A percentile compares a stretch with the other conserved stretches of the same genome.
Evolutionary conservation across 345 rosid species (phyloP).

Genomic region (Dimocarpus longan): DNA sequence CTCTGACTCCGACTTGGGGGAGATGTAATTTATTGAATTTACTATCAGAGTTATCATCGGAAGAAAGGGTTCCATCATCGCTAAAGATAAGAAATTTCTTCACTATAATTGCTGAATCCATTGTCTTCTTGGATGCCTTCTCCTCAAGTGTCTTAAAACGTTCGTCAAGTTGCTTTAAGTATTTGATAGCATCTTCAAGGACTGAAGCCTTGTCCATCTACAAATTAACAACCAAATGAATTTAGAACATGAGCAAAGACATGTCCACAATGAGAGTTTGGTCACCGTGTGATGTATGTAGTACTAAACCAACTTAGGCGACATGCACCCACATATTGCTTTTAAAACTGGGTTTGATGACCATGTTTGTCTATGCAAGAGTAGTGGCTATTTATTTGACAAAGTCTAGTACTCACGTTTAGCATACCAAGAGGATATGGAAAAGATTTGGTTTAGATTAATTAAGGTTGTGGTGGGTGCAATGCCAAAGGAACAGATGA

Average conservation of each 20-base stretch:
- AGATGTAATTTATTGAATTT: constrained; percentile 22
- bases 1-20: constrained; percentile 67
- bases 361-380: too few species aligned
- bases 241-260: not conserved
- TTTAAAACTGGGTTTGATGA: not conserved
- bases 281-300: not conserved
- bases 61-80: constrained; percentile 41
- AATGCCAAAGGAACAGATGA: not conserved
- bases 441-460: too few species aligned
- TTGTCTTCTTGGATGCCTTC: constrained; percentile 40
- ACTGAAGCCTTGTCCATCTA: constrained; percentile 72
- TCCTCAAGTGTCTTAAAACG: constrained; percentile 56
- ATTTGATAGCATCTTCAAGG: constrained; percentile 62
- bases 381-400: not conserved
- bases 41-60: constrained; percentile 32
- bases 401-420: too few species aligned
- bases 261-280: not conserved
- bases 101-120: constrained; percentile 51
- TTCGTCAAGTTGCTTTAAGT: constrained; percentile 65
- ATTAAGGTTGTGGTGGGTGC: not conserved
- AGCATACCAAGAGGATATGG: too few species aligned
- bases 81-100: constrained; percentile 42
- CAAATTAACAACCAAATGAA: not conserved
- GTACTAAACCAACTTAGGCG: not conserved
- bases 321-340: not conserved